Evolutionary conservation across 441 rosid genomes (phyloP).

Genomic region (Aquilaria agallochum): DNA sequence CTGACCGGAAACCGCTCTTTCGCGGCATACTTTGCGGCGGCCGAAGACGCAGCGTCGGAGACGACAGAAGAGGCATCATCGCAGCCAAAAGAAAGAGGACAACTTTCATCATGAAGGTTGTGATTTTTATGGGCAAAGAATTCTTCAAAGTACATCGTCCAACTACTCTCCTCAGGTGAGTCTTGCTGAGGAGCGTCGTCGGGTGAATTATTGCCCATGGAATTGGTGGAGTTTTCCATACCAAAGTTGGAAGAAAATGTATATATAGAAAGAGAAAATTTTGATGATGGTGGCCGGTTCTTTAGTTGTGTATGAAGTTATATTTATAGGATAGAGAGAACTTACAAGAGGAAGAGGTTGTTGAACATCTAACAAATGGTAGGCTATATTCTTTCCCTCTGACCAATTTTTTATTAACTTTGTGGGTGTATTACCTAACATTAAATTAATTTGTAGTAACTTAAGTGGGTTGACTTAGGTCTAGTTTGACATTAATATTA

Average conservation of each 20-base stretch:
- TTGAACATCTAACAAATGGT: background rate
- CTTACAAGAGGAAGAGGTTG: background rate
- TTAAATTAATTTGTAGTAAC: too few relatives aligned
- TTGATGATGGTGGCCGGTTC: too few relatives aligned
- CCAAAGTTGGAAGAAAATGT: background rate
- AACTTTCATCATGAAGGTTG: background rate
- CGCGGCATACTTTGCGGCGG: background rate
- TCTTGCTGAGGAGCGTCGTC: background rate
- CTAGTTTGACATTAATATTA: too few relatives aligned
- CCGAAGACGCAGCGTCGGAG: background rate
- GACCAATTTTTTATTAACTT: too few relatives aligned
- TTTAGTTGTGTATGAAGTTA: too few relatives aligned
- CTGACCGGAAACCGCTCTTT: background rate
- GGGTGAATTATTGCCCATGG: conserved; percentile 1
- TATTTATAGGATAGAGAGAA: background rate
- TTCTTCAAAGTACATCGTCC: conserved; percentile 18
- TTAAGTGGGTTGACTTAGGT: too few relatives aligned
- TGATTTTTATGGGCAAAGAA: background rate
- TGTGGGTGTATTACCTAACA: too few relatives aligned
- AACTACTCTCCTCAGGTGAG: conserved; percentile 13
- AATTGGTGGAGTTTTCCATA: conserved; percentile 2
- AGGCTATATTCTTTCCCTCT: background rate
- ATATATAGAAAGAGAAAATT: background rate
- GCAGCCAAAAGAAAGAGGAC: conserved; percentile 4
- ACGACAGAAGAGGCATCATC: conserved; percentile 11